Evolutionary conservation across 1,284 basidiomycete species (phyloP).

Genomic region (Calocybe gambosa): DNA sequence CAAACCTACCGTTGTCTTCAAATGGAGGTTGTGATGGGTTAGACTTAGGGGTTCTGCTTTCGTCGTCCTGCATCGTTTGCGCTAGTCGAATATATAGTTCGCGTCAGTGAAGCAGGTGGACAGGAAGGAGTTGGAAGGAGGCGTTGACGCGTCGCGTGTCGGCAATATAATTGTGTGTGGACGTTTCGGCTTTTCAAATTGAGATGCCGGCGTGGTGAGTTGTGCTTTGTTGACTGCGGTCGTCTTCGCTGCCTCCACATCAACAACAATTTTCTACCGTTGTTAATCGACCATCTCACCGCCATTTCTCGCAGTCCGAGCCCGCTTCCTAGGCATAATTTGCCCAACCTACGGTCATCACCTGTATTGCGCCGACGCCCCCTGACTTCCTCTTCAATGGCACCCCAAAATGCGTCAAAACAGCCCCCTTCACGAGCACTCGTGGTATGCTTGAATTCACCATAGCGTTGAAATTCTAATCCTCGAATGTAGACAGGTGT

Average conservation of each 20-base stretch:
- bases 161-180: no score
- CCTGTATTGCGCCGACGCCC: constrained; percentile 5
- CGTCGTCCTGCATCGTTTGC: constrained; percentile 16
- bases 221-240: no score
- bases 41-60: constrained; percentile 8
- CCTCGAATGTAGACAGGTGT: constrained; percentile 18
- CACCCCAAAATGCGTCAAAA: constrained; percentile 13
- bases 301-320: constrained; percentile 8
- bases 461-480: background rate
- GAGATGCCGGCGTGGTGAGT: no score
- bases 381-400: constrained; percentile 10
- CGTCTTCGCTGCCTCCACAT: background rate
- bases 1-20: constrained; percentile 31
- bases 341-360: constrained; percentile 7
- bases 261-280: background rate
- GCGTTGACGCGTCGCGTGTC: constrained; percentile 23
- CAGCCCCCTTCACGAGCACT: constrained; percentile 13
- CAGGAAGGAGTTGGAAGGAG: no score
- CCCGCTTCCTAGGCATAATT: constrained; percentile 9
- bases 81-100: background rate
- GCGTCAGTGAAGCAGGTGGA: no score
- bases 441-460: constrained; percentile 9
- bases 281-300: no score
- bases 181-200: no score
- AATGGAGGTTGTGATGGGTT: constrained; percentile 25